Evolutionary conservation across 2,329 filamentous ascomycete species (phyloP).

Genomic region (Metarhizium humberi): DNA sequence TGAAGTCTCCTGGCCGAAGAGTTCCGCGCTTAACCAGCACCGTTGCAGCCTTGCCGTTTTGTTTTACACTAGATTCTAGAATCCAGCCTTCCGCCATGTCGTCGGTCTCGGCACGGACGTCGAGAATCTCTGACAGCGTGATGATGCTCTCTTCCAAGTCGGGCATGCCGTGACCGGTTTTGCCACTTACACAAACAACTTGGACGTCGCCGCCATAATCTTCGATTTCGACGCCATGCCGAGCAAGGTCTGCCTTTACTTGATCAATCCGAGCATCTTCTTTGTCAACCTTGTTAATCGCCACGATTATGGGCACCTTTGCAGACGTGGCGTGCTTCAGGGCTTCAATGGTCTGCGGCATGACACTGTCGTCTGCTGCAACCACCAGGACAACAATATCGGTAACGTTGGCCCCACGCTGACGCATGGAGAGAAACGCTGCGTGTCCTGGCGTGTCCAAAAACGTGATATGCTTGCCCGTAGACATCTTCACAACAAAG

Average conservation of each 20-base stretch:
- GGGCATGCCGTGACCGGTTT: constrained; percentile 84
- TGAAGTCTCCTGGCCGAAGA: constrained; percentile 65
- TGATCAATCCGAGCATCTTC: constrained; percentile 68
- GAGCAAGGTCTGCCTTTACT: constrained; percentile 80
- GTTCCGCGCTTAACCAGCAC: constrained; percentile 84
- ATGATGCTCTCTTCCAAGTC: constrained; percentile 87
- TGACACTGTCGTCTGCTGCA: constrained; percentile 93
- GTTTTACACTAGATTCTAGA: constrained; percentile 82
- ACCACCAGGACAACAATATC: constrained; percentile 96
- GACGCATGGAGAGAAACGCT: constrained; percentile 91
- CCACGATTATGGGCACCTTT: constrained; percentile 90
- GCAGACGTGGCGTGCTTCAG: constrained; percentile 85
- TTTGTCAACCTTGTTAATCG: constrained; percentile 96
- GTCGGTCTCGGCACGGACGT: constrained; percentile 71
- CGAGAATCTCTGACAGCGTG: constrained; percentile 78
- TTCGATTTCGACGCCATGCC: constrained; percentile 82
- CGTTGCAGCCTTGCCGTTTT: constrained; percentile 75
- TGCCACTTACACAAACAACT: constrained; percentile 83
- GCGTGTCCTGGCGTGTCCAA: constrained; percentile 94
- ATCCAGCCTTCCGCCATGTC: constrained; percentile 87
- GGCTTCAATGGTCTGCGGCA: constrained; percentile 92
- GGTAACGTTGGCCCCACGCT: constrained; percentile 89
- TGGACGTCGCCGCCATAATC: constrained; percentile 93
- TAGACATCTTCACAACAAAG: constrained; percentile 81
- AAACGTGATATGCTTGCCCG: constrained; percentile 88